A percentile compares a stretch with the other conserved stretches of the same genome.
Evolutionary conservation across 1,139 yeast species (phyloP).

Genomic region (Geotrichum histeridarum): DNA sequence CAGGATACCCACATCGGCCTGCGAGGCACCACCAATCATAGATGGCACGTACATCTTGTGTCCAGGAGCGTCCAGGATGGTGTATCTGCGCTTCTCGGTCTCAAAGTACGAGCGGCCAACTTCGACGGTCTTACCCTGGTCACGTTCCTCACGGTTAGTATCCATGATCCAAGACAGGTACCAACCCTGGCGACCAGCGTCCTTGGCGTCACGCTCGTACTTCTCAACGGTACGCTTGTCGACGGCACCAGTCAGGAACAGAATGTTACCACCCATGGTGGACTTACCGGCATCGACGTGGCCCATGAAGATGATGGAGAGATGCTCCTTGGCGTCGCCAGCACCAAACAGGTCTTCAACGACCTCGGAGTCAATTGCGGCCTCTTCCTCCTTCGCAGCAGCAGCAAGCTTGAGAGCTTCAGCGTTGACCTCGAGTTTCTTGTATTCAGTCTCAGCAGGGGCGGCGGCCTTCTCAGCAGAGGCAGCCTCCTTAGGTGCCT

Average conservation of each 20-base stretch:
- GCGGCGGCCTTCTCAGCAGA: conserved; percentile 22
- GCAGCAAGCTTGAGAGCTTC: conserved; percentile 29
- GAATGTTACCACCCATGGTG: conserved; percentile 97
- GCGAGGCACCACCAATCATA: conserved; percentile 99
- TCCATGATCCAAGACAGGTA: conserved; percentile 99
- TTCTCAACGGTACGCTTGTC: conserved; percentile 99
- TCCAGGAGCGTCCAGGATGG: conserved; percentile 98
- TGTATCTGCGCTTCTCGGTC: conserved; percentile 95
- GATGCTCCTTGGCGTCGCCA: conserved; percentile 76
- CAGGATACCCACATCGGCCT: conserved; percentile 95
- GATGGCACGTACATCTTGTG: conserved; percentile 98
- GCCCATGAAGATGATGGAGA: conserved; percentile 96
- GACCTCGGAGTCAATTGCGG: conserved; percentile 79
- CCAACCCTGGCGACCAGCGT: conserved; percentile 99
- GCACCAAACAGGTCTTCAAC: conserved; percentile 84
- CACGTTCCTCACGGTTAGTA: conserved; percentile 97
- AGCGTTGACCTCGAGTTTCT: conserved; percentile 3
- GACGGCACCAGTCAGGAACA: conserved; percentile 90
- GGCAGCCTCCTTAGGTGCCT: conserved; percentile 10
- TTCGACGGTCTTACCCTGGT: conserved; percentile 97
- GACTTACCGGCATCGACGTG: conserved; percentile 99
- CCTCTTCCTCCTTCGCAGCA: conserved; percentile 70
- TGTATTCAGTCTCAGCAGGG: conserved; percentile 28
- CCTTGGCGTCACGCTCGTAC: conserved; percentile 97
- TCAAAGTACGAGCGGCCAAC: conserved; percentile 97